Evolutionary conservation across 2,329 filamentous ascomycete genomes (phyloP), one percentile per base, ranked within the genome.

Genomic region (Cladosporium oxysporum): DNA sequence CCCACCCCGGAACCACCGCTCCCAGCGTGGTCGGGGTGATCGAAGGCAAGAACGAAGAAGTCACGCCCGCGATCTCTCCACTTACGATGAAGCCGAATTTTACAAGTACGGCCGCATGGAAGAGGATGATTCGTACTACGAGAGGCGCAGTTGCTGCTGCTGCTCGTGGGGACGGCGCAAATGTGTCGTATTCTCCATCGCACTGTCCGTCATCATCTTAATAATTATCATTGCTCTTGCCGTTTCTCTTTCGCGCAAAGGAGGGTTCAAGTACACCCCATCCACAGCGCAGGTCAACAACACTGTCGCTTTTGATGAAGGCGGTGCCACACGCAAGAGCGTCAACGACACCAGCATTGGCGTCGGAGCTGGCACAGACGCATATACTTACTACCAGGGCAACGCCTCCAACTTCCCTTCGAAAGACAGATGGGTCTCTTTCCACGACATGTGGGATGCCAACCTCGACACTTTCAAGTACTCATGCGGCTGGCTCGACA

Each of bases 401-500:
- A 68, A 68, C 44, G 67, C 66, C 18, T 53, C 66, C 16, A 65
- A 69, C 52, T 73, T 72, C 57, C 72, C 70, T 8, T 58, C 62
- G 8, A 31, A 47, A 12, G 47, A 58, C 23, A 55, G 66, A 41
- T 74, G 72, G 72, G 66, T 74, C 28, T 71, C 70, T 3, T 74
- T 74, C 62, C 62, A 71, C n/a, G 67, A 68, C 53, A 79, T 77
- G 76, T 77, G 74, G 70, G 65, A 67, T 8, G 73, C 72, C 53
- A 81, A 80, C 66, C 70, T 73, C 35, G 65, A 70, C 58, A 68
- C 69, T 6, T 71, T 74, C 66, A 37, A 69, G 63, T 50, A 71
- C 50, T 78, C 78, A 23, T 82, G 79, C 71, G 66, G 73, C 52
- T 71, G 67, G 68, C 68, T 73, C 29, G 71, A 75, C 50, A 71